These are phyloP conservation scores for Quercus parvula DNA, from an alignment of 306 rosid genomes.

Conservation along the genomic window DNA sequence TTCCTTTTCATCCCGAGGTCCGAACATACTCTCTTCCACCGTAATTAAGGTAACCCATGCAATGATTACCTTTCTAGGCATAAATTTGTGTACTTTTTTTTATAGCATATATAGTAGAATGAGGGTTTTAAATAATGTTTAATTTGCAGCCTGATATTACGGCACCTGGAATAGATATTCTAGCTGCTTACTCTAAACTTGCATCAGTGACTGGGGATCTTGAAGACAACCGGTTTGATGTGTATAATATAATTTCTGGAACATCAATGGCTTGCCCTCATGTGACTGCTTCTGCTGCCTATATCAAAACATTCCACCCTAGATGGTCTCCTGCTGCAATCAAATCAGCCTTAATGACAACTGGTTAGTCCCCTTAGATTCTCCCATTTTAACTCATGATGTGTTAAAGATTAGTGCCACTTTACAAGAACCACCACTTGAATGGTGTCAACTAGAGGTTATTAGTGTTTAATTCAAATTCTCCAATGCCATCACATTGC, in stretches of 20 bases:
- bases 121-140: no score
- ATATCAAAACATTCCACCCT: slow-evolving; percentile 76
- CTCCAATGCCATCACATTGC: no score
- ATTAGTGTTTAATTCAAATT: no score
- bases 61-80: no score
- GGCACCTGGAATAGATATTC: slow-evolving; percentile 79
- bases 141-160: slow-evolving; percentile 62
- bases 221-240: slow-evolving; percentile 31
- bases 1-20: slow-evolving; percentile 76
- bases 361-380: slow-evolving; percentile 41
- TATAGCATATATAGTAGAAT: no score
- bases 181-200: slow-evolving; percentile 60
- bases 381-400: no score
- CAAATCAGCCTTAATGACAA: slow-evolving; percentile 89
- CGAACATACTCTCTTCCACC: slow-evolving; percentile 38
- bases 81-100: no score
- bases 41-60: slow-evolving; percentile 51
- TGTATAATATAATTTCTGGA: slow-evolving; percentile 64
- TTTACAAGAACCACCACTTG: no score
- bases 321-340: slow-evolving; percentile 84
- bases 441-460: no score
- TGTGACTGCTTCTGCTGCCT: slow-evolving; percentile 62
- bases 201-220: slow-evolving; percentile 34
- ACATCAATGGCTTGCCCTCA: slow-evolving; percentile 91
- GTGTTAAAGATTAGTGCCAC: no score